Conservation (phyloP, 1,284 basidiomycete genomes). For the Rugosomyces carneus region DNA sequence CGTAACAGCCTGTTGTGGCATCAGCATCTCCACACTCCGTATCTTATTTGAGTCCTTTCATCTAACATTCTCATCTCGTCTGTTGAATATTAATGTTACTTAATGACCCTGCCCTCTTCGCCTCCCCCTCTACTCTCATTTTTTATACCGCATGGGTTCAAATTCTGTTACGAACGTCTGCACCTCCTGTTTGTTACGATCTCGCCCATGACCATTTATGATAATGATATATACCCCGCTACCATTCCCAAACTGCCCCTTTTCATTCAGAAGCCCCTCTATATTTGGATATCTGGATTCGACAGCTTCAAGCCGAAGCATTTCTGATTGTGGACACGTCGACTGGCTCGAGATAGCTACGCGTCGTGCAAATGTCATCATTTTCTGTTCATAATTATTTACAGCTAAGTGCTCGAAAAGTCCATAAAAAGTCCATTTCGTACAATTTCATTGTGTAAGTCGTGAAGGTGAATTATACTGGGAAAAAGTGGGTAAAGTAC, state of each 20-base stretch:
- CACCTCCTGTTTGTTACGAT: conserved; percentile 1
- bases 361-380: too few relatives aligned
- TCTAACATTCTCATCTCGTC: background rate
- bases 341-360: too few relatives aligned
- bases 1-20: background rate
- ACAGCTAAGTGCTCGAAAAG: too few relatives aligned
- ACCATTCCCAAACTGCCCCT: background rate
- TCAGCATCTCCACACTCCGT: background rate
- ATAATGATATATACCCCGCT: conserved; percentile 7
- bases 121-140: background rate
- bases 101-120: conserved; percentile 5
- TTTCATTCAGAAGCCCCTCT: background rate
- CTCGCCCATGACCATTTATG: background rate
- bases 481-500: too few relatives aligned
- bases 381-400: too few relatives aligned
- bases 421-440: too few relatives aligned
- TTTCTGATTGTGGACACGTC: too few relatives aligned
- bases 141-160: background rate
- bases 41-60: background rate
- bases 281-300: background rate
- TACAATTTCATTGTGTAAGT: too few relatives aligned
- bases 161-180: background rate
- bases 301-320: background rate
- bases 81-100: conserved; percentile 8
- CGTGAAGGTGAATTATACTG: too few relatives aligned